Evolutionary conservation across 164 flowering plant genomes (phyloP), one percentile per base, ranked within the genome.

Genomic region (Sextonia rubra): DNA sequence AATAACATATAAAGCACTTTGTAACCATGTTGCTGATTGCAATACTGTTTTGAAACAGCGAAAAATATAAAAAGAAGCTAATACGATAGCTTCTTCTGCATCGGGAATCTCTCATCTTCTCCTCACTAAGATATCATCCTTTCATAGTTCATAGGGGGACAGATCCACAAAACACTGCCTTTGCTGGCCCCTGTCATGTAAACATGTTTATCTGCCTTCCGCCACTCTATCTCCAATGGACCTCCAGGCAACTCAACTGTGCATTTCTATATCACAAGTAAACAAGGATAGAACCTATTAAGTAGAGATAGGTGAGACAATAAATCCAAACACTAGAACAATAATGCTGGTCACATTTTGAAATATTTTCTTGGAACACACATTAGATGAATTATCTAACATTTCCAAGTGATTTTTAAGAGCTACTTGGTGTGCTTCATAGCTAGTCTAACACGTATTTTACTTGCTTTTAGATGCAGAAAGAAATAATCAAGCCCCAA

Each of bases 181-280:
- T 91, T 1, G 95, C 98, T 18, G 98, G 97, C 52, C 99, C 99
- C 1, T n/a, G 97, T 91, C 99, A 96, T 96, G 83, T 96, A 93
- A 27, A 96, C 77, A 77, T 89, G 98, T 73, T 90, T 93, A 82
- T 96, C 94, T 71, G 83, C 86, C 80, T 91, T 97, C 73, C 85
- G 83, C 98, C 99, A 96, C 73, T n/a, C n/a, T n/a, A n/a, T 96
- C 79, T 89, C 91, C 84, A 96, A 76, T 58, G 97, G 97, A n/a
- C 98, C 99, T 67, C 99, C 99, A 26, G 98, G 99, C 61, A 96
- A 77, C 77, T 92, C 98, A 12, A 93, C 99, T 0, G 80, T 89
- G 87, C 99, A 93, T 62, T 62, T 86, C 99, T 95, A 77, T 77
- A 74, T 72, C 71, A 73, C 61, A 73, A 63, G 60, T 48, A 71